Conservation (phyloP, 371 early-diverging fungal genomes). For the Agmasoma carcini region DNA sequence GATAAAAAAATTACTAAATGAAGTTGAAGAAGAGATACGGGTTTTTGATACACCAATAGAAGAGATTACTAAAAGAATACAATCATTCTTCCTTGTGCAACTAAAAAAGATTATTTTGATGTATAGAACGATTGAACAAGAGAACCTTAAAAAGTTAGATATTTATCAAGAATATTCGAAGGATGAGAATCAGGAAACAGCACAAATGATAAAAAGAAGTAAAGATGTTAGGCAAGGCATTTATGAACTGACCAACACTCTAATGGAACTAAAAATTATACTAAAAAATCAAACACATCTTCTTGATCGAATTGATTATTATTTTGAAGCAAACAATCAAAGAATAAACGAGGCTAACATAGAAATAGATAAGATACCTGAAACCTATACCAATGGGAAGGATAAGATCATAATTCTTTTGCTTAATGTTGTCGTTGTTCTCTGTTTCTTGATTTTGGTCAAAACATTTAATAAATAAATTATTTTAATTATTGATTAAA, state of each 20-base stretch:
- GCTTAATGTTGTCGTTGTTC: conserved; percentile 2
- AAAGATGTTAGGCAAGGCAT: conserved; percentile 33
- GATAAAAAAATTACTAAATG: too few species aligned
- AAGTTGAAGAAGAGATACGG: too few species aligned
- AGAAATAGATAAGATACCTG: conserved; percentile 36
- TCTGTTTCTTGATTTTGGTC: conserved; percentile 3
- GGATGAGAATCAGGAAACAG: neutral
- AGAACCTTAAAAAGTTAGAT: too few species aligned
- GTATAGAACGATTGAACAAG: too few species aligned
- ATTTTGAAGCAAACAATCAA: conserved; percentile 26
- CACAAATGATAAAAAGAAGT: conserved; percentile 10
- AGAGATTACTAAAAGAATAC: too few species aligned
- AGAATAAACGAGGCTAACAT: conserved; percentile 39
- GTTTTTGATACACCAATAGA: too few species aligned
- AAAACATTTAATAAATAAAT: too few species aligned
- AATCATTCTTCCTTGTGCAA: too few species aligned
- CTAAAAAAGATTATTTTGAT: too few species aligned
- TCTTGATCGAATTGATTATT: conserved; percentile 46
- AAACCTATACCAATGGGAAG: conserved; percentile 14
- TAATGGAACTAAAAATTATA: conserved; percentile 44
- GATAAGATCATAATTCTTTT: conserved; percentile 37
- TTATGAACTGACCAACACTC: conserved; percentile 34
- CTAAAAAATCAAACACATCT: conserved; percentile 25
- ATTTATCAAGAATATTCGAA: neutral
- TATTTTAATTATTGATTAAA: too few species aligned